Evolutionary conservation across 2,329 filamentous ascomycete species (phyloP).

Genomic region (Tolypocladium paradoxum): DNA sequence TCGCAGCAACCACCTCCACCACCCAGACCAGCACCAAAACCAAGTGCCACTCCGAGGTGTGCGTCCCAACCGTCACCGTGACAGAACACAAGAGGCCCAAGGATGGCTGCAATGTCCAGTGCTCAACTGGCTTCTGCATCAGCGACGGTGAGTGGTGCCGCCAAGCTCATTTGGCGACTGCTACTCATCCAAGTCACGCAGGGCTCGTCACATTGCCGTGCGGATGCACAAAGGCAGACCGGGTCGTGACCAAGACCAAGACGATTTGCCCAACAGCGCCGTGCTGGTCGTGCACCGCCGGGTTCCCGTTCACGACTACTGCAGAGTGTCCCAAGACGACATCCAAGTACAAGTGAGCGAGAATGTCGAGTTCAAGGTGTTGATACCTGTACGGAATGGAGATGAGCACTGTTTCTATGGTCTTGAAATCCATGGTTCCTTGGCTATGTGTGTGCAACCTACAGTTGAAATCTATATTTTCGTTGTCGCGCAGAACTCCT

Average conservation of each 20-base stretch:
- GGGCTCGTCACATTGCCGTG: slow-evolving; percentile 9
- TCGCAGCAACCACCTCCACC: not conserved
- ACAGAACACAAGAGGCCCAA: slow-evolving; percentile 2
- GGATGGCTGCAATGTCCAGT: slow-evolving; percentile 5
- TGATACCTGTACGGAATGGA: not conserved
- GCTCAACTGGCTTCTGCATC: slow-evolving; percentile 8
- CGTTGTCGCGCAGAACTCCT: no score
- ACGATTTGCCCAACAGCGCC: slow-evolving; percentile 8
- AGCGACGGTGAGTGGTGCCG: slow-evolving; percentile 4
- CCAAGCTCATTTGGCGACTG: not conserved
- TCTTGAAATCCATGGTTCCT: not conserved
- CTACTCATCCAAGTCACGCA: not conserved
- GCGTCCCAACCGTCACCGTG: slow-evolving; percentile 9
- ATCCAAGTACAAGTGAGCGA: not conserved
- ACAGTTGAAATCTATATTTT: no score
- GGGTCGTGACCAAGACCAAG: slow-evolving; percentile 6
- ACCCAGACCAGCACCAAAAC: not conserved
- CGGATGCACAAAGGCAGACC: slow-evolving; percentile 6
- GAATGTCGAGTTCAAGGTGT: not conserved
- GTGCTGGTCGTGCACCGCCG: slow-evolving; percentile 5
- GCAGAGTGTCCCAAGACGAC: slow-evolving; percentile 1
- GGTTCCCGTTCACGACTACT: slow-evolving; percentile 6
- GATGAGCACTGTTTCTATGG: not conserved
- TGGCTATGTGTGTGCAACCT: no score
- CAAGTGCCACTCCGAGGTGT: not conserved